These are phyloP conservation scores for Oryza rufipogon DNA, from an alignment of 176 grass and related monocot species.

Conservation along the genomic window DNA sequence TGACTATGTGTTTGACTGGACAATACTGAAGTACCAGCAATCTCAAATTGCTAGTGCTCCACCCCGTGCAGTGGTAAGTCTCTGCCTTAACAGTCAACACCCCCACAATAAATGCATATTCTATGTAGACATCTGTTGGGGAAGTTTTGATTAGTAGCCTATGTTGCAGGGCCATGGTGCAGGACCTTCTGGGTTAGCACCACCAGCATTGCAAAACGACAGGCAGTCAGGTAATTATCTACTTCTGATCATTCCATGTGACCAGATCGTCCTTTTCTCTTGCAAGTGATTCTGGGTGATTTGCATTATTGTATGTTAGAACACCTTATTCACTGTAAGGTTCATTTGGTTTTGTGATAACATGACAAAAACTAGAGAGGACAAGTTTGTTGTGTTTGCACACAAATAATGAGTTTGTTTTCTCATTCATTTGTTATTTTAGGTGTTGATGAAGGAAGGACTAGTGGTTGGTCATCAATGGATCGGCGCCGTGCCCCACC, in stretches of 20 bases:
- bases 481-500: slow-evolving; percentile 62
- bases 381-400: not conserved
- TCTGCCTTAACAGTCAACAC: not conserved
- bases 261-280: not conserved
- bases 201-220: slow-evolving; percentile 66
- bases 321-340: slow-evolving; percentile 4
- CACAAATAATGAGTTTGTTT: slow-evolving; percentile 4
- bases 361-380: not conserved
- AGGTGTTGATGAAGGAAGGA: slow-evolving; percentile 84
- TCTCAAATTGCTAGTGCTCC: slow-evolving; percentile 88
- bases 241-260: not conserved
- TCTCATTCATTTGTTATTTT: slow-evolving; percentile 35
- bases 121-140: slow-evolving; percentile 9
- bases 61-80: slow-evolving; percentile 64
- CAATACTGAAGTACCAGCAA: slow-evolving; percentile 95
- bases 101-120: slow-evolving; percentile 1
- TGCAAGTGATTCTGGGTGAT: not conserved
- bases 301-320: slow-evolving; percentile 6
- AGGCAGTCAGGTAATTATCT: slow-evolving; percentile 72
- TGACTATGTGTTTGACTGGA: slow-evolving; percentile 99
- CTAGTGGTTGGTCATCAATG: slow-evolving; percentile 83
- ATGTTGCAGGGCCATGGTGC: slow-evolving; percentile 63
- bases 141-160: slow-evolving; percentile 28
- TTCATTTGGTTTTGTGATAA: slow-evolving; percentile 13
- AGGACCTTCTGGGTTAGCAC: slow-evolving; percentile 79